Base-by-base conservation (phyloP, 495 filamentous ascomycete species). In the Aspergillus wentii region DNA sequence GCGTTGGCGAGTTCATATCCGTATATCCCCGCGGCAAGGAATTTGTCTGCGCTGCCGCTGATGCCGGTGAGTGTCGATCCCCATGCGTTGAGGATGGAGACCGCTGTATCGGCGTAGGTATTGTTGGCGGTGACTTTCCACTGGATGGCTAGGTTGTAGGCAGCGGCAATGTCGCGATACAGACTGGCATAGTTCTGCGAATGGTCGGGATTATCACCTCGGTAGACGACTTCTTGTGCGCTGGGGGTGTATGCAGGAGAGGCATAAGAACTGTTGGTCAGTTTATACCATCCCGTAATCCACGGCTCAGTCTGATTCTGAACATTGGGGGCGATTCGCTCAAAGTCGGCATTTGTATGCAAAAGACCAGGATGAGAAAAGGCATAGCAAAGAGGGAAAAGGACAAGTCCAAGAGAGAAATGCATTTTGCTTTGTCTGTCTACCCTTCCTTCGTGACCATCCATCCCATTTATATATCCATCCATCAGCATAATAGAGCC, bases 1-100 rank as follows among this genome's bases (percentile, higher is more conserved):
- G 55, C 59, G 37, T 72, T 73, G 13, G 69, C 65, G 15, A 73
- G 42, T 38, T 72, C 44, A 38, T 71, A 72, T 2, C 69, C 68
- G 33, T 73, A 67, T 9, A 71, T 38, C 2, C 65, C 69, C 1
- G 64, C 45, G 0, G 66, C 65, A 10, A 73, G 60, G 44, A 52
- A 66, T 19, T 44, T 55, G 34, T 72, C 66, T 8, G 45, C 42
- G 22, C 28, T 59, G 3, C 68, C 68, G 29, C 35, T 23, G 32
- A 72, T 54, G 1, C 13, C 23, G 3, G 40, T 60, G 9, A 73
- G 38, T 3, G 63, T 69, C 5, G 41, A 38, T 4, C 47, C 47
- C 68, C 68, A 73, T 5, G 54, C 58, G 31, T 59, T 54, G 11
- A 73, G 50, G 35, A 69, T 64, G 14, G 34, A 48, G 15, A 54